phyloP scores from a whole-genome alignment of 192 early-diverging fungal genomes.

The Entomortierella beljakovae region DNA sequence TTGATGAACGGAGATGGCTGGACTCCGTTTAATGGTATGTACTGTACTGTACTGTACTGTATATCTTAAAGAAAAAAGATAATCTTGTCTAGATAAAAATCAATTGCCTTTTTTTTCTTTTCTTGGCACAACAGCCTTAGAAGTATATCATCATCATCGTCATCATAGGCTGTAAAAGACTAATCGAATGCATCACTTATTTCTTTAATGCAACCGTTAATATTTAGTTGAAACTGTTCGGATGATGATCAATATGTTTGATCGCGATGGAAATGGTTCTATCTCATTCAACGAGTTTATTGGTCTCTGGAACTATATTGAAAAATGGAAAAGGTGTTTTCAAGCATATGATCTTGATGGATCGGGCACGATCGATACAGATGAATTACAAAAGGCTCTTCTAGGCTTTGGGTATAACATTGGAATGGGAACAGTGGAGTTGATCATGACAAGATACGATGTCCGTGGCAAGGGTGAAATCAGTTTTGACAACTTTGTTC shows the following conservation, averaged over 20 bases:
- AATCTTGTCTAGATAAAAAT: too few relatives aligned
- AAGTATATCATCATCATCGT: constrained; percentile 4
- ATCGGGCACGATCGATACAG: constrained; percentile 72
- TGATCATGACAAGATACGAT: constrained; percentile 59
- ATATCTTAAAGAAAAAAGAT: too few relatives aligned
- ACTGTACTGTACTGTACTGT: too few relatives aligned
- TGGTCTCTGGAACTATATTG: constrained; percentile 75
- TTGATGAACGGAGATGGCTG: constrained; percentile 70
- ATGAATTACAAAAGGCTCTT: constrained; percentile 46
- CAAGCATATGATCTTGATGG: constrained; percentile 72
- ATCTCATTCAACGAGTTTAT: constrained; percentile 76
- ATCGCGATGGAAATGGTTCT: constrained; percentile 67
- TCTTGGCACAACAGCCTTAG: not conserved
- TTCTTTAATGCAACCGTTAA: not conserved
- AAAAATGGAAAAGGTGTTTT: constrained; percentile 79
- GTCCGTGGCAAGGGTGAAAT: constrained; percentile 57
- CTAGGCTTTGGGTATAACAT: constrained; percentile 55
- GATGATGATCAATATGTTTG: constrained; percentile 76
- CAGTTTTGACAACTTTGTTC: constrained; percentile 57
- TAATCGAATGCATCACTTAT: not conserved
- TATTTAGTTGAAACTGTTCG: constrained; percentile 71
- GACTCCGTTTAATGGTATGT: constrained; percentile 70
- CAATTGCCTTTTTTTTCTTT: constrained; percentile 1
- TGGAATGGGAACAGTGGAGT: constrained; percentile 23
- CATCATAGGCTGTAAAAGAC: not conserved